Evolutionary conservation across 2,329 filamentous ascomycete genomes (phyloP), one percentile per base, ranked within the genome.

Genomic region (Periconia sp.): DNA sequence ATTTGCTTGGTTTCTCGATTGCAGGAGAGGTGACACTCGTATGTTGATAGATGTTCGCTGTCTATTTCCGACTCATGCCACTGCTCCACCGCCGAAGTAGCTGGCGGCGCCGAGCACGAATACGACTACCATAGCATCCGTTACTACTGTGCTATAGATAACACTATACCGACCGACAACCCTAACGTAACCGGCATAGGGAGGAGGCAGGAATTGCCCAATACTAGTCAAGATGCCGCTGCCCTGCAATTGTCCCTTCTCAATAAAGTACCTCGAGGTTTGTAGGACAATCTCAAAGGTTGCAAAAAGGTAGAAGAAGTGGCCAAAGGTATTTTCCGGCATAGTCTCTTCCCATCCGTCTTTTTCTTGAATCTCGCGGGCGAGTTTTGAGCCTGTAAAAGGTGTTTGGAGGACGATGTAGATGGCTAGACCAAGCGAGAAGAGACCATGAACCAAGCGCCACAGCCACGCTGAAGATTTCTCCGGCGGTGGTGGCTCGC

Each of bases 261-360:
- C 88, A 48, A 91, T 67, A 61, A 91, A 85, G 69, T 88, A 90
- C 20, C 89, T 80, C 30, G 83, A 86, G 1, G 85, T 88, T 59
- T 93, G 84, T 58, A 93, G 77, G 49, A 90, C 70, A 11, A 90
- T 81, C 76, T 94, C 89, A 31, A 85, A 86, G 0, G 89, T 91
- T 6, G 89, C 87, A 69, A 93, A 94, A n/a, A 89, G 81, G 78
- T 86, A 91, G 73, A 93, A 92, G 74, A 92, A 87, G 56, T 81
- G 79, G 44, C 77, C 77, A 41, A 78, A 76, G 35, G 71, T 65
- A 45, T 74, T 73, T 15, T 74, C 69, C 30, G 77, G 72, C 1
- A 64, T 66, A 8, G 74, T 62, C 10, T 67, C 66, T 2, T 60
- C 58, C 63, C 70, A 74, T 54, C 69, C 68, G 19, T 70, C 62